These are phyloP conservation scores for Enterocytospora artemiae DNA, from an alignment of 371 early-diverging fungal species.

Conservation along the genomic window DNA sequence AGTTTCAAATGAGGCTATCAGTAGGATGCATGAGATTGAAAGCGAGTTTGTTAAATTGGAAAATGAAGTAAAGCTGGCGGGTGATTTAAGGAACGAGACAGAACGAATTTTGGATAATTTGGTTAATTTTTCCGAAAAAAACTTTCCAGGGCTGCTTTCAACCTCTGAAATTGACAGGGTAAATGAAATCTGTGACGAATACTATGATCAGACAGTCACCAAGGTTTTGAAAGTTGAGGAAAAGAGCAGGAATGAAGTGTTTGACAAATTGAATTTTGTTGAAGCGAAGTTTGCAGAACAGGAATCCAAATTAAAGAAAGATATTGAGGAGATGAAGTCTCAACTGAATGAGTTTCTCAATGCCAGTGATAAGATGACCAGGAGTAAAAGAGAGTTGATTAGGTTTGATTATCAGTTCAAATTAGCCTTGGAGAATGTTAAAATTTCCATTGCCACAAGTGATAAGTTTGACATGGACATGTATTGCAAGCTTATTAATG, in stretches of 20 bases:
- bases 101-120: conserved; percentile 21
- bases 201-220: conserved; percentile 9
- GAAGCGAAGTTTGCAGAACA: conserved; percentile 10
- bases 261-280: conserved; percentile 20
- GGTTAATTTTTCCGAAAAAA: conserved; percentile 3
- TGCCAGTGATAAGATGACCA: conserved; percentile 1
- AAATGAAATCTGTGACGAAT: conserved; percentile 23
- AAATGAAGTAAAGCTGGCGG: conserved; percentile 21
- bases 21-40: conserved; percentile 16
- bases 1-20: conserved; percentile 4
- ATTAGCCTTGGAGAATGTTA: conserved; percentile 12
- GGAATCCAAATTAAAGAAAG: not conserved
- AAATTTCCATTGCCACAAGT: conserved; percentile 17
- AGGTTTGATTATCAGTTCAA: conserved; percentile 13
- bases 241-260: not conserved
- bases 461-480: not conserved
- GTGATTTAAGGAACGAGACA: conserved; percentile 33
- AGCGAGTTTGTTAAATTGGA: conserved; percentile 18
- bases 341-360: conserved; percentile 13
- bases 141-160: conserved; percentile 9
- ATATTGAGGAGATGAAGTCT: conserved; percentile 3
- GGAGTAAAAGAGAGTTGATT: conserved; percentile 13
- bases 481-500: not conserved
- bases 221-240: conserved; percentile 17
- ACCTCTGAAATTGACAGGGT: conserved; percentile 11